These are phyloP conservation scores for Sutorius eximius DNA, from an alignment of 1,284 basidiomycete genomes.

Conservation along the genomic window DNA sequence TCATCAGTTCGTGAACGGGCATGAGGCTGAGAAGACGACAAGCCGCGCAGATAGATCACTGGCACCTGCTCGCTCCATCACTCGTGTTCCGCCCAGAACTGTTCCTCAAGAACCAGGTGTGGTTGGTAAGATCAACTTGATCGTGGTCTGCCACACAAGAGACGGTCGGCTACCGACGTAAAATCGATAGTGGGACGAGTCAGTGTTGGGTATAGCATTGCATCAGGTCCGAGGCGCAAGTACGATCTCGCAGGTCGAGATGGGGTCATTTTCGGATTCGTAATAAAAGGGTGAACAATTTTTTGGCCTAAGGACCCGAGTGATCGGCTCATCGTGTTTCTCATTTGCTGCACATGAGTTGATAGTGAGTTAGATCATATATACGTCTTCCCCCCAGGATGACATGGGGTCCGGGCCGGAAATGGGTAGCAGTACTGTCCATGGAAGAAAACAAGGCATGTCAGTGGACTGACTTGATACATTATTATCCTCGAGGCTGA, in stretches of 20 bases:
- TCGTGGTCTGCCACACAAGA: not conserved
- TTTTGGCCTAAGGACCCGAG: not conserved
- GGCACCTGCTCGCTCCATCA: too few relatives aligned
- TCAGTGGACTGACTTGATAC: not conserved
- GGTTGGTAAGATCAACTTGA: not conserved
- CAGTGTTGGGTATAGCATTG: too few relatives aligned
- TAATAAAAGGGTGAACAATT: not conserved
- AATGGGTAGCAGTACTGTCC: not conserved
- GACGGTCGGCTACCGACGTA: not conserved
- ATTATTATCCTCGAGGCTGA: not conserved
- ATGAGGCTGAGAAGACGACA: too few relatives aligned
- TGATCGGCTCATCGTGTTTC: not conserved
- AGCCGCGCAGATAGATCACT: too few relatives aligned
- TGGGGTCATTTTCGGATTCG: not conserved
- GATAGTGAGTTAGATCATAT: not conserved
- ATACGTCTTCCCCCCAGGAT: not conserved
- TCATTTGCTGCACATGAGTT: not conserved
- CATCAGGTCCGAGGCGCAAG: too few relatives aligned
- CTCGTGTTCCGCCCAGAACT: not conserved
- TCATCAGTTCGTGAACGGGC: too few relatives aligned
- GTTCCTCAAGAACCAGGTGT: not conserved
- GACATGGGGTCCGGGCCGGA: not conserved
- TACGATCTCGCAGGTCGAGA: not conserved
- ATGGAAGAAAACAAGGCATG: not conserved
- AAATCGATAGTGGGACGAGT: not conserved